Evolutionary conservation across 2,329 filamentous ascomycete species (phyloP), one percentile per base, ranked within the genome.

Genomic region (Diaporthe citriasiana): DNA sequence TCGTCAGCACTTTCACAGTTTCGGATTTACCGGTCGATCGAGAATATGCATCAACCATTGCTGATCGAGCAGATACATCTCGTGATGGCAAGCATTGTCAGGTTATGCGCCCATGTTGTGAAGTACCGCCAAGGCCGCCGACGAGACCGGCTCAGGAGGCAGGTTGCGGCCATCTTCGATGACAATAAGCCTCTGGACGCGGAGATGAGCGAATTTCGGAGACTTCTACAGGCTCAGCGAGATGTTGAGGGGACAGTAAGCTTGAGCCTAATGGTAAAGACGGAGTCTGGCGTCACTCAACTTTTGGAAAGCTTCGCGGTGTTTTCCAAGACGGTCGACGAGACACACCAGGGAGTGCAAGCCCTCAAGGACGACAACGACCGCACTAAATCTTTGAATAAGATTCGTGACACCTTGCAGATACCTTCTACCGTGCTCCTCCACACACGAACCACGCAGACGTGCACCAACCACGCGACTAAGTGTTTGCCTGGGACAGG

Each of bases 1-100:
- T 77, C 75, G 40, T 75, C 77, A 22, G 73, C 75, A 19, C 78
- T 80, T 27, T 76, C 77, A 15, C 76, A 79, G 45, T 79, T 80
- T 68, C 50, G 77, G 38, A 79, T 80, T 50, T 80, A 78, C 66
- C 30, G 73, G 33, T 76, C 76, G 33, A 78, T 80, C 45, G 70
- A 77, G 9, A 73, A 72, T 12, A 59, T 79, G 22, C 63, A 78
- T 30, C 30, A 33, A 5, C 65, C 71, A 1, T 25, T 53, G 30
- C 77, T 80, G 30, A 70, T 76, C 22, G n/a, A 53, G 45, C 70
- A 75, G 15, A 68, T 79, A 5, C 76, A 78, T 15, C 65, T 55
- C 5, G 77, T 80, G 6, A 77, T 80, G 77, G 45, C 76, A 15
- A 79, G 76, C 59, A 78, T 80, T 33, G 79, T 80, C 42, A 79